These are phyloP conservation scores for Coniochaeta sp. DNA, from an alignment of 2,329 filamentous ascomycete species.

Conservation along the genomic window DNA sequence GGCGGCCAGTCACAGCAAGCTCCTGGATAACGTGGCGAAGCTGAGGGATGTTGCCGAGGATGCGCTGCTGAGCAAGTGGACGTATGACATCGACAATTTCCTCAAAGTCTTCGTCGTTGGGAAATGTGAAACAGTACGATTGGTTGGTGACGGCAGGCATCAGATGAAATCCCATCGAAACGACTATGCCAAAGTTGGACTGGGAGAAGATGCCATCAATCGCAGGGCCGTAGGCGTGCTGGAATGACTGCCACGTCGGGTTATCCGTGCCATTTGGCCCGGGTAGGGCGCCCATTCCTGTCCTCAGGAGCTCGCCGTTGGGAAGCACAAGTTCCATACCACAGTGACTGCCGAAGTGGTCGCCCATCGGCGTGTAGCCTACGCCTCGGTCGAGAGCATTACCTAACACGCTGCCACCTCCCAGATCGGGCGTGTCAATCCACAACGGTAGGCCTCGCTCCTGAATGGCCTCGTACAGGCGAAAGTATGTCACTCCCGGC, in stretches of 20 bases:
- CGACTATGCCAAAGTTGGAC: slow-evolving; percentile 44
- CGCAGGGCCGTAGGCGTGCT: slow-evolving; percentile 31
- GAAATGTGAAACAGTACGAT: slow-evolving; percentile 32
- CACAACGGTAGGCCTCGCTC: slow-evolving; percentile 31
- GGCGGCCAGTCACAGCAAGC: slow-evolving; percentile 30
- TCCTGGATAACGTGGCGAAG: slow-evolving; percentile 36
- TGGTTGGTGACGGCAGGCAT: slow-evolving; percentile 28
- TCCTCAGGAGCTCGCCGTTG: slow-evolving; percentile 34
- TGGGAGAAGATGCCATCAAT: slow-evolving; percentile 44
- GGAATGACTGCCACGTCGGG: slow-evolving; percentile 29
- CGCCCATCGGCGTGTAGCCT: slow-evolving; percentile 34
- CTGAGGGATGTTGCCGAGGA: slow-evolving; percentile 39
- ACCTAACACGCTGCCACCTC: slow-evolving; percentile 34
- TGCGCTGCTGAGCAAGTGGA: slow-evolving; percentile 28
- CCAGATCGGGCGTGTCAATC: slow-evolving; percentile 34
- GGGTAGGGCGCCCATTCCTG: slow-evolving; percentile 40
- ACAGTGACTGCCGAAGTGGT: slow-evolving; percentile 33
- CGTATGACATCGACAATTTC: slow-evolving; percentile 27
- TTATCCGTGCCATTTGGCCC: slow-evolving; percentile 25
- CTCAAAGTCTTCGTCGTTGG: slow-evolving; percentile 26
- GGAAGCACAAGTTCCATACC: slow-evolving; percentile 39
- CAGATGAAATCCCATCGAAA: slow-evolving; percentile 44
- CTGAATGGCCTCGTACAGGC: slow-evolving; percentile 38
- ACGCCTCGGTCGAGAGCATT: slow-evolving; percentile 36
- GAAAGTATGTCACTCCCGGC: slow-evolving; percentile 46